Percentiles rank a stretch among this genome's conserved stretches.
Conservation (phyloP, 306 rosid species). For the Prunus fruticosa region DNA sequence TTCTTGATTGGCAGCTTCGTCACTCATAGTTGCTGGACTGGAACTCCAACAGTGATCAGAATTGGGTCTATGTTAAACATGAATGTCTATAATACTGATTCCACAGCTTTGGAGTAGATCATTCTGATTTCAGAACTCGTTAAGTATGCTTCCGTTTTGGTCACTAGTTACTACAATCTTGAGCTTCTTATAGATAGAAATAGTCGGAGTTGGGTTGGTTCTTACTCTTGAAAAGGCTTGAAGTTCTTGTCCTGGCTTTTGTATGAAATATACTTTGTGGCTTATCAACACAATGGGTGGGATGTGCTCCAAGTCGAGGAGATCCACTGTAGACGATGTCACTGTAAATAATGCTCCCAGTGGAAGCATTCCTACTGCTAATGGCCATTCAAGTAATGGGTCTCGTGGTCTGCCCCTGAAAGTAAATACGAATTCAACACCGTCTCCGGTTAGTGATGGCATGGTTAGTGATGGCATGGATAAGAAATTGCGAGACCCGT, state of each 20-base stretch:
- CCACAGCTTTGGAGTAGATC: slow-evolving; percentile 26
- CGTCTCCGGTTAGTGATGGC: slow-evolving; percentile 43
- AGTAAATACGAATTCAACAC: slow-evolving; percentile 38
- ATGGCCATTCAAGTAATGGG: slow-evolving; percentile 61
- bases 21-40: slow-evolving; percentile 58
- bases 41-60: slow-evolving; percentile 56
- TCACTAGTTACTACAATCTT: slow-evolving; percentile 16
- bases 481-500: slow-evolving; percentile 58
- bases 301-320: slow-evolving; percentile 80
- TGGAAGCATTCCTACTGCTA: slow-evolving; percentile 48
- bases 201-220: not conserved
- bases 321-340: slow-evolving; percentile 53
- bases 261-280: slow-evolving; percentile 34
- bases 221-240: slow-evolving; percentile 1
- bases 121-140: slow-evolving; percentile 11
- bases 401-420: slow-evolving; percentile 42
- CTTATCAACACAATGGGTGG: slow-evolving; percentile 67
- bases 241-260: slow-evolving; percentile 29
- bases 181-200: slow-evolving; percentile 6
- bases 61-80: slow-evolving; percentile 37
- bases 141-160: slow-evolving; percentile 18
- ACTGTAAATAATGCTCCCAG: slow-evolving; percentile 48
- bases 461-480: slow-evolving; percentile 44
- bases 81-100: slow-evolving; percentile 24
- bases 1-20: slow-evolving; percentile 38